Evolutionary conservation across 495 filamentous ascomycete genomes (phyloP), one percentile per base, ranked within the genome.

Genomic region (Neurospora sublineolata): DNA sequence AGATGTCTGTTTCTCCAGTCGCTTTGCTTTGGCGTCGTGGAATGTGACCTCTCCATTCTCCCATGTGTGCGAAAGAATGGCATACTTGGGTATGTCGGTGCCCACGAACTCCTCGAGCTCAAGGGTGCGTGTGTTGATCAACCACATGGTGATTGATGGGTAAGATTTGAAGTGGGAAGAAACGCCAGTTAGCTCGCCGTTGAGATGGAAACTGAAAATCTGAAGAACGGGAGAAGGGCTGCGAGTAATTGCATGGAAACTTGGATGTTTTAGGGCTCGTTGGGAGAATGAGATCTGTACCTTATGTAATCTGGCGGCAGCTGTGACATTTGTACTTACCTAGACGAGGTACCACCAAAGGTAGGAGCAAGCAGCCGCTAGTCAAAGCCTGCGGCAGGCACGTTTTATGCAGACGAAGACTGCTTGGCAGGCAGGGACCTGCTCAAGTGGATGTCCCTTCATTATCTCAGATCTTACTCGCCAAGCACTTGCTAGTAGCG

Each of bases 61-160:
- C 83, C 82, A 85, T 8, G 76, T 80, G 72, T 86, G 84, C 4
- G 84, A 85, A 23, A 85, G 73, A 42, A 83, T 84, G 41, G 82
- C 82, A 68, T 84, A 85, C 18, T 30, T 14, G 2, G 82, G 82
- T n/a, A 77, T 74, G 52, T 60, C 23, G 23, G 9, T 8, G 23
- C 52, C 77, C 36, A 75, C 74, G 68, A 82, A 83, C 30, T 79
- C 75, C 23, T 80, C 74, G 23, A 84, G 69, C 68, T 76, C 74
- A 20, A 80, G 74, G 14, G 78, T 82, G 8, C 72, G 72, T 33
- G 78, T 76, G 52, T 84, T 80, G 69, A 84, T 71, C 10, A 84
- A 74, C 37, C 81, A 77, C 82, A 83, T 84, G 52, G 2, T 60
- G 11, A 30, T 27, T 30, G 20, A 27, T 14, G 46, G 46, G 46